phyloP scores from a whole-genome alignment of 2,329 filamentous ascomycete genomes.

The Fusarium kyushuense region DNA sequence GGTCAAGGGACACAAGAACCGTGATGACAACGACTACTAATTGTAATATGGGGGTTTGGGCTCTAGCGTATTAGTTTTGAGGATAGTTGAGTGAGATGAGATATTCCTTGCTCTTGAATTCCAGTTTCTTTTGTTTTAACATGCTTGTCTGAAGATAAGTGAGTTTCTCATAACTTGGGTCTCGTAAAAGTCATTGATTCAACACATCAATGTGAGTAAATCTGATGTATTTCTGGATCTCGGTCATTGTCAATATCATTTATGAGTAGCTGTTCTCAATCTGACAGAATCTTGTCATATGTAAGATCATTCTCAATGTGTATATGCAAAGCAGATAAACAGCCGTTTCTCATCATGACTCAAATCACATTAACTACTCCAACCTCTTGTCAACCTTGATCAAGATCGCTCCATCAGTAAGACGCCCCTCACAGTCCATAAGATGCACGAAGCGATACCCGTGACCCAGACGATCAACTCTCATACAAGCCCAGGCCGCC shows the following conservation, averaged over 20 bases:
- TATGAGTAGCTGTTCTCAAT: background rate
- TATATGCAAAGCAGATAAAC: background rate
- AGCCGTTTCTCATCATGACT: slow-evolving; percentile 8
- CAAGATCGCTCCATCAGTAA: slow-evolving; percentile 76
- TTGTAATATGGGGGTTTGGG: slow-evolving; percentile 1
- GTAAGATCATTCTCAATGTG: background rate
- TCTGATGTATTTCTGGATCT: too few species aligned
- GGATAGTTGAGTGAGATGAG: slow-evolving; percentile 7
- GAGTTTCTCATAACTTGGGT: too few species aligned
- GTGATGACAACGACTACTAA: slow-evolving; percentile 44
- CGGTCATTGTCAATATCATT: background rate
- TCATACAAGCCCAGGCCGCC: slow-evolving; percentile 89
- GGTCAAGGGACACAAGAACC: slow-evolving; percentile 58
- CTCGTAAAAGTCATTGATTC: background rate
- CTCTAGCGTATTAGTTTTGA: slow-evolving; percentile 17
- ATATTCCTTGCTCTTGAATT: slow-evolving; percentile 20
- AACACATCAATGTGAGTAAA: too few species aligned
- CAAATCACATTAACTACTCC: slow-evolving; percentile 29
- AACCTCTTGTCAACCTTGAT: slow-evolving; percentile 77
- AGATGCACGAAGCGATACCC: slow-evolving; percentile 85
- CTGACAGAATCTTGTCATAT: background rate
- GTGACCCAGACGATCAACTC: slow-evolving; percentile 80
- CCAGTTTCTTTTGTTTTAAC: slow-evolving; percentile 3
- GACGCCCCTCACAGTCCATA: slow-evolving; percentile 73
- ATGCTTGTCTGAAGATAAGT: background rate